Evolutionary conservation across 805 yeast species (phyloP), one percentile per base, ranked within the genome.

Genomic region (Saccharomycopsis olivae): DNA sequence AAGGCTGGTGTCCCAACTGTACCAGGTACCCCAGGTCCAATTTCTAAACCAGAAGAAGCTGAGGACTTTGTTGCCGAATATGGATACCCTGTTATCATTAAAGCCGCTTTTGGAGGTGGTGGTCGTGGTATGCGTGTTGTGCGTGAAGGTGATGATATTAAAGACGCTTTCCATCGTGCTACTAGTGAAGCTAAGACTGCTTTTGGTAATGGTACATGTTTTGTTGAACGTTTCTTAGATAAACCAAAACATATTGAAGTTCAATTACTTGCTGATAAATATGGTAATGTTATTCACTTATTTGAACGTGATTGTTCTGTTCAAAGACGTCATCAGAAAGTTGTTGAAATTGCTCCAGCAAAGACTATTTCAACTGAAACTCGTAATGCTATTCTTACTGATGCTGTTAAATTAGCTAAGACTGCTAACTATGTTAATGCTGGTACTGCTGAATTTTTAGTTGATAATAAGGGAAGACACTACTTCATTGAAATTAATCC

Each of bases 71-170:
- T 88, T 28, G 73, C 65, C 33, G 56, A 86, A 63, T 72, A 89
- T 61, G 98, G 98, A 24, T 88, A 61, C 65, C 98, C 98, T 6
- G 97, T 92, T 36, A 89, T 89, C 63, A 87, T 89, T 65, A 89
- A 89, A 65, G 98, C 98, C 35, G 98, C 98, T 29, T 92, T 83
- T 57, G 98, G 98, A 60, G 98, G 98, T 66, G 98, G 98, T 71
- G 98, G 98, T 58, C 78, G 97, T 66, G 98, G 98, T 73, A 92
- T 89, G 97, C 79, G 98, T 67, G 98, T 89, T 38, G 98, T 89
- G 33, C 72, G 94, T 56, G 96, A 89, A 62, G 96, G 96, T 53
- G 98, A 92, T 53, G 85, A 79, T 60, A 75, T 89, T 44, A 79
- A 59, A 34, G 96, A 89, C 59, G 96, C 97, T 28, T 89, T 92